Evolutionary conservation across 2,329 filamentous ascomycete genomes (phyloP).

Genomic region (Cladophialophora exuberans): DNA sequence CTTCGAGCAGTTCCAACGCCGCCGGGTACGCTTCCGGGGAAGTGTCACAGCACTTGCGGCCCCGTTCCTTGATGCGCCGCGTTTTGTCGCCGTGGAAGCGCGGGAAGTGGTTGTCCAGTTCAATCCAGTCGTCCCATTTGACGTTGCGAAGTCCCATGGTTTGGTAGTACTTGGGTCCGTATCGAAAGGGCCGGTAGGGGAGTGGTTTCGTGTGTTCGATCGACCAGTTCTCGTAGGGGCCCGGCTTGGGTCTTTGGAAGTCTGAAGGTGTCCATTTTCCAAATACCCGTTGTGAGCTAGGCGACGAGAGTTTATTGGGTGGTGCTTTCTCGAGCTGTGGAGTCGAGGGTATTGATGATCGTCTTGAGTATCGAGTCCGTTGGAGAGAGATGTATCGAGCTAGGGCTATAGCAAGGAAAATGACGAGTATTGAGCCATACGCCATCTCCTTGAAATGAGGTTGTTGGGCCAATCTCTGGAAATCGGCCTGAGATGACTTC

Average conservation of each 20-base stretch:
- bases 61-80: constrained; percentile 67
- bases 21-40: constrained; percentile 71
- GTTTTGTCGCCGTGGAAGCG: constrained; percentile 74
- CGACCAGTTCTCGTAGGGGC: constrained; percentile 70
- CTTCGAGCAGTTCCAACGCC: constrained; percentile 75
- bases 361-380: background rate
- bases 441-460: constrained; percentile 33
- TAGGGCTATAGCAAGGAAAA: constrained; percentile 28
- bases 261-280: constrained; percentile 60
- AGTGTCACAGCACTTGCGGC: constrained; percentile 68
- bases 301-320: background rate
- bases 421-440: constrained; percentile 39
- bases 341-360: constrained; percentile 27
- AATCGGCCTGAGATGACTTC: constrained; percentile 23
- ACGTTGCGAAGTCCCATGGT: constrained; percentile 73
- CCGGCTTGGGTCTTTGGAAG: constrained; percentile 63
- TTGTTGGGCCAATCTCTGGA: constrained; percentile 31
- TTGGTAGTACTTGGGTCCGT: constrained; percentile 75
- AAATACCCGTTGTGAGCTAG: constrained; percentile 27
- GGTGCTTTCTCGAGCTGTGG: constrained; percentile 29
- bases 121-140: constrained; percentile 74
- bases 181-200: constrained; percentile 76
- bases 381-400: constrained; percentile 26
- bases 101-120: constrained; percentile 78
- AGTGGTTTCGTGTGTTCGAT: constrained; percentile 70